Percentiles rank a stretch among this genome's conserved stretches.
These are phyloP conservation scores for Phanerochaete carnosa DNA, from an alignment of 768 basidiomycete species.

Conservation along the genomic window DNA sequence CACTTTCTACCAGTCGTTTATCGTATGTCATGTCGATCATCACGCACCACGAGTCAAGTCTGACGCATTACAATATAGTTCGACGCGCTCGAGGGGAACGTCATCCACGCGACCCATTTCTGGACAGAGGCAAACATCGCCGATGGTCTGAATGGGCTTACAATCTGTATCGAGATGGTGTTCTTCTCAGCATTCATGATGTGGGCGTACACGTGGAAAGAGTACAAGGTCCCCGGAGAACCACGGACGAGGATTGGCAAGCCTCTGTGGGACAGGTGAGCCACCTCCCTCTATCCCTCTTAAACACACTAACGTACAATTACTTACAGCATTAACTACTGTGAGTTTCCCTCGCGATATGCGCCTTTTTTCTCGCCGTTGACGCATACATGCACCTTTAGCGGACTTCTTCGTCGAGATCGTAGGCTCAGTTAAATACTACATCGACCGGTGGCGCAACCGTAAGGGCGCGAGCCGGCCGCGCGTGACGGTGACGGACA, in stretches of 20 bases:
- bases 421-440: constrained; percentile 56
- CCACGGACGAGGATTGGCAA: constrained; percentile 58
- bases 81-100: constrained; percentile 55
- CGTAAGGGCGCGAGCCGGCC: constrained; percentile 23
- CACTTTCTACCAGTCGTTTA: constrained; percentile 83
- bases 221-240: constrained; percentile 51
- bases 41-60: background rate
- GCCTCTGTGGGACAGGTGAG: constrained; percentile 64
- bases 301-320: constrained; percentile 8
- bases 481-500: constrained; percentile 20
- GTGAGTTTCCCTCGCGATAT: constrained; percentile 29
- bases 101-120: constrained; percentile 75
- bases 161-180: constrained; percentile 90
- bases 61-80: constrained; percentile 42
- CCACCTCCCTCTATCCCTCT: background rate
- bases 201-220: constrained; percentile 76
- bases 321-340: constrained; percentile 38
- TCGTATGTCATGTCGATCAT: constrained; percentile 40
- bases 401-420: constrained; percentile 73
- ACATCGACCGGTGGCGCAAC: constrained; percentile 39
- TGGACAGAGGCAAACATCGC: constrained; percentile 87
- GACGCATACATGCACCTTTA: constrained; percentile 28
- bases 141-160: constrained; percentile 77
- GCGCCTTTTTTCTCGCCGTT: background rate
- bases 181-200: constrained; percentile 74